Conservation (phyloP, 2,329 filamentous ascomycete species). For the Aspergillus sp. region DNA sequence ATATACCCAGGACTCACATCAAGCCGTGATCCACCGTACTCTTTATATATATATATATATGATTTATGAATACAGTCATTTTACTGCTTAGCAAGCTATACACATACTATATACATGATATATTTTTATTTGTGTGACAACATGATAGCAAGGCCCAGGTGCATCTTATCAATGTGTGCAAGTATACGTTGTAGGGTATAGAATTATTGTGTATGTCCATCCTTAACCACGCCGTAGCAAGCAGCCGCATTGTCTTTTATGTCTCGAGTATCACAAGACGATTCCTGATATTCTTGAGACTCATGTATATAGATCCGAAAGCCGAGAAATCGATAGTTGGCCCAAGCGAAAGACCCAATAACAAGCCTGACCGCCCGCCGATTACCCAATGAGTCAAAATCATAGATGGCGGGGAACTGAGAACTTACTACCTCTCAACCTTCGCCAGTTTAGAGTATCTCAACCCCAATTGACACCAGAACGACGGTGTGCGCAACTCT, state of each 20-base stretch:
- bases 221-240: background rate
- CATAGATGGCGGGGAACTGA: background rate
- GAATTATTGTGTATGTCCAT: background rate
- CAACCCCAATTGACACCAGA: background rate
- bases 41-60: too few species aligned
- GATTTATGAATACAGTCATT: too few species aligned
- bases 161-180: background rate
- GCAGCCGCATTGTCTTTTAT: background rate
- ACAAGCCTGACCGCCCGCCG: constrained; percentile 13
- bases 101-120: background rate
- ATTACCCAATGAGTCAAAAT: background rate
- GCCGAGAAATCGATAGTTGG: too few species aligned
- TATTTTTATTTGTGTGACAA: background rate
- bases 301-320: background rate
- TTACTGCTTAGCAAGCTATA: background rate
- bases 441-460: background rate
- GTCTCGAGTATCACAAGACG: background rate
- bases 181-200: background rate
- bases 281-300: background rate
- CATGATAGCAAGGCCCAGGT: too few species aligned
- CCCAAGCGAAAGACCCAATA: background rate
- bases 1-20: background rate
- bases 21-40: background rate
- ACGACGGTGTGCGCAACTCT: background rate
- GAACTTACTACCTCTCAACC: constrained; percentile 1